phyloP scores from a whole-genome alignment of 2,329 filamentous ascomycete species.

The Sporothrix brunneoviolacea region DNA sequence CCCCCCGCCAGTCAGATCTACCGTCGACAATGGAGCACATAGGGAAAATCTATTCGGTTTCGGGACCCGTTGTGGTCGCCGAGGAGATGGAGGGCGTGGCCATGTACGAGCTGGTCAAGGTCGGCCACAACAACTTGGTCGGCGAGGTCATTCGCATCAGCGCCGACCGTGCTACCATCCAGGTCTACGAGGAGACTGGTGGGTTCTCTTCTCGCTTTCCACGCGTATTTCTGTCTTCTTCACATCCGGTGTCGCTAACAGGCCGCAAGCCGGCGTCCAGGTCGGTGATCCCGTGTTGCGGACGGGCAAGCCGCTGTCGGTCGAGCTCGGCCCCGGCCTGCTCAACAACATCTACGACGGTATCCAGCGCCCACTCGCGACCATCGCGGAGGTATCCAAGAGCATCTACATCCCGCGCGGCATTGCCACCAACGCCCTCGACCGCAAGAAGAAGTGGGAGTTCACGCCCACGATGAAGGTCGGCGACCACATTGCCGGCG shows the following conservation, averaged over 20 bases:
- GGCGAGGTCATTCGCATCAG: slow-evolving; percentile 98
- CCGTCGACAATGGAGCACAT: too few relatives aligned
- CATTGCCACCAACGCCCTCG: slow-evolving; percentile 78
- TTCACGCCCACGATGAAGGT: slow-evolving; percentile 89
- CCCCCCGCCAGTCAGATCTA: too few relatives aligned
- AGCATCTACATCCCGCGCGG: slow-evolving; percentile 98
- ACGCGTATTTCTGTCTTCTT: neutral
- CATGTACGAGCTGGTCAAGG: slow-evolving; percentile 98
- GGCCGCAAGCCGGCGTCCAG: too few relatives aligned
- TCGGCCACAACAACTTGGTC: slow-evolving; percentile 84
- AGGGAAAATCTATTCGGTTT: slow-evolving; percentile 24
- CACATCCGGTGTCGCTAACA: slow-evolving; percentile 77
- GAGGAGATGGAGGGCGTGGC: slow-evolving; percentile 98
- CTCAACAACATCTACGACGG: slow-evolving; percentile 99
- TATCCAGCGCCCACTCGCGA: slow-evolving; percentile 89
- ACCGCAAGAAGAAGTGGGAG: slow-evolving; percentile 92
- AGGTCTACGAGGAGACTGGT: slow-evolving; percentile 99
- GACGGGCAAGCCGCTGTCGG: slow-evolving; percentile 92
- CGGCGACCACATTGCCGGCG: slow-evolving; percentile 92
- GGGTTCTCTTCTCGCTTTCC: slow-evolving; percentile 25
- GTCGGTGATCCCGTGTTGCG: slow-evolving; percentile 88
- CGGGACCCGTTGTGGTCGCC: slow-evolving; percentile 78
- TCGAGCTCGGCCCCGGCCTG: slow-evolving; percentile 92
- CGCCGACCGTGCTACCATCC: slow-evolving; percentile 89
- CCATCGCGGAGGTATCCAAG: slow-evolving; percentile 68